Evolutionary conservation across 768 basidiomycete species (phyloP), one percentile per base, ranked within the genome.

Genomic region (Amanita rubescens): DNA sequence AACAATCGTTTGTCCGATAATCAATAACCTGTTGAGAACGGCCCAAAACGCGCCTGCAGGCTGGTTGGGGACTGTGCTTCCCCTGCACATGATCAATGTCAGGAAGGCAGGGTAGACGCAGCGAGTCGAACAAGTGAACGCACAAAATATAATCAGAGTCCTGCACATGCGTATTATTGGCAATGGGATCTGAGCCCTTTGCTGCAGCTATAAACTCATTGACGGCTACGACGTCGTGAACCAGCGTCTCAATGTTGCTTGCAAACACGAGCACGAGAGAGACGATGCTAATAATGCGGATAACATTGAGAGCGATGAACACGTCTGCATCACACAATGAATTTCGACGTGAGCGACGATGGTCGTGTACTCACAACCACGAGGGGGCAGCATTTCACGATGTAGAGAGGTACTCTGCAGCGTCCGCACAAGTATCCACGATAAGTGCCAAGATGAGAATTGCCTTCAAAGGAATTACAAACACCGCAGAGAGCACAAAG

Each of bases 1-100:
- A 30, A 91, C 74, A 61, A 93, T 66, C 56, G 85, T 79, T 72
- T 94, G 88, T 67, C 88, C 84, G 57, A 93, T 81, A 67, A 95
- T 90, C 67, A 95, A 79, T 53, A 95, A 76, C 55, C 90, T 77
- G 68, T 91, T 90, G 57, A 94, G 72, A 57, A 95, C 83, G 4
- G 90, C 88, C 89, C 92, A 96, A 71, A 96, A 95, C 8, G 81
- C 79, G 24, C 93, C 93, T 17, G 89, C 93, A 27, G 89, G 79
- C 66, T 95, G 92, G 67, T 91, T 90, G 3, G 93, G 93, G 4
- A 96, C 90, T 2, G 90, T 90, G 67, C 84, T 89, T 54, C 81
- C 86, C 58, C 71, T 80, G 53, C 53, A 57, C 43, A 41, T 19
- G 19, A 49, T 49, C 53, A 24, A 15, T 45, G 19, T 56, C 17